These are phyloP conservation scores for Rhododendron kiyosumense DNA, from an alignment of 148 eudicot species.

Conservation along the genomic window DNA sequence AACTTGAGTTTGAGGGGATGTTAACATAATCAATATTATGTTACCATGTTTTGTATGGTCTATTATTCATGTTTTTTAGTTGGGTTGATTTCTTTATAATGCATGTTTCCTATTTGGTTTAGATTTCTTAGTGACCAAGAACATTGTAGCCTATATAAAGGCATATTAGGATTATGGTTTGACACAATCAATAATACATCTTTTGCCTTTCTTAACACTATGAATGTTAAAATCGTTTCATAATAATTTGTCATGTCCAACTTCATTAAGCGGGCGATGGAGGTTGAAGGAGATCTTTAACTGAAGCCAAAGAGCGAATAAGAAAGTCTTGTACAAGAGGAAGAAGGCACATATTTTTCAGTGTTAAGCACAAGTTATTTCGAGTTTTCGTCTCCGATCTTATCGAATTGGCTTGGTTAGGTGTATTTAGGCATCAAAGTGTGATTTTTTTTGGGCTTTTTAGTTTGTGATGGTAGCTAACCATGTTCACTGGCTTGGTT, in stretches of 20 bases:
- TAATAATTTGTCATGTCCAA: background rate
- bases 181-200: no score
- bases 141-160: no score
- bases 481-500: background rate
- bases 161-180: no score
- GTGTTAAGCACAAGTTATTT: background rate
- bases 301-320: background rate
- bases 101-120: no score
- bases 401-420: background rate
- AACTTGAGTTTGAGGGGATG: no score
- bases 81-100: no score
- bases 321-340: no score
- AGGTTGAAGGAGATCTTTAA: background rate
- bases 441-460: background rate
- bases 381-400: background rate
- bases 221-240: background rate
- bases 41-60: no score
- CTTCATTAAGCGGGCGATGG: background rate
- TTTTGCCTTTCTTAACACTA: no score
- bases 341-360: background rate
- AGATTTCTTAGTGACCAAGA: no score
- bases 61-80: no score
- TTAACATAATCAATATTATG: no score
- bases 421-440: background rate
- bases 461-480: background rate